Conservation (phyloP, 345 rosid genomes). For the Populus simonii region DNA sequence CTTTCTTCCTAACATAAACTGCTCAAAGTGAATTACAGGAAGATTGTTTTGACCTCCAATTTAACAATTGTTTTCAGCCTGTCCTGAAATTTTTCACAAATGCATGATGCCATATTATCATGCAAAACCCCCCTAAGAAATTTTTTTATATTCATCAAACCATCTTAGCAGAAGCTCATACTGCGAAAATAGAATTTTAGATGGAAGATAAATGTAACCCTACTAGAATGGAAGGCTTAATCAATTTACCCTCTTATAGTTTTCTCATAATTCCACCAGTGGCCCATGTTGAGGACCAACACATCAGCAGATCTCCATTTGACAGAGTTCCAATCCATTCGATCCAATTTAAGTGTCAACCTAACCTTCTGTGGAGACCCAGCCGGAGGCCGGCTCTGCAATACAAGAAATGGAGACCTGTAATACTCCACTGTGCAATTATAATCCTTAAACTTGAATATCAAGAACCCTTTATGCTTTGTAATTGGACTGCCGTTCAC, state of each 20-base stretch:
- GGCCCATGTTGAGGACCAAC: constrained; percentile 81
- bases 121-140: not conserved
- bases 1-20: not conserved
- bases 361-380: constrained; percentile 48
- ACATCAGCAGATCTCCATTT: constrained; percentile 83
- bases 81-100: too few species aligned
- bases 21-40: not conserved
- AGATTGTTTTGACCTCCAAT: not conserved
- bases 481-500: constrained; percentile 82
- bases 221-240: not conserved
- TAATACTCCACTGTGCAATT: constrained; percentile 90
- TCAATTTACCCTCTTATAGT: constrained; percentile 69
- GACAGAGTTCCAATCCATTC: constrained; percentile 71
- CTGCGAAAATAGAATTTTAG: not conserved
- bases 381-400: constrained; percentile 74
- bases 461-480: constrained; percentile 82
- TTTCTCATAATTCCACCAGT: constrained; percentile 97
- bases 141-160: not conserved
- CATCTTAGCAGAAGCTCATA: not conserved
- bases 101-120: too few species aligned
- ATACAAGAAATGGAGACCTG: constrained; percentile 79
- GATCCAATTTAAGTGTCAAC: constrained; percentile 74
- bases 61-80: not conserved
- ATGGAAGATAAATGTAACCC: not conserved
- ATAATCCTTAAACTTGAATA: constrained; percentile 70